Percentiles rank a stretch among this genome's conserved stretches.
phyloP scores from a whole-genome alignment of 192 early-diverging fungal species.

The Coemansia sp. region DNA sequence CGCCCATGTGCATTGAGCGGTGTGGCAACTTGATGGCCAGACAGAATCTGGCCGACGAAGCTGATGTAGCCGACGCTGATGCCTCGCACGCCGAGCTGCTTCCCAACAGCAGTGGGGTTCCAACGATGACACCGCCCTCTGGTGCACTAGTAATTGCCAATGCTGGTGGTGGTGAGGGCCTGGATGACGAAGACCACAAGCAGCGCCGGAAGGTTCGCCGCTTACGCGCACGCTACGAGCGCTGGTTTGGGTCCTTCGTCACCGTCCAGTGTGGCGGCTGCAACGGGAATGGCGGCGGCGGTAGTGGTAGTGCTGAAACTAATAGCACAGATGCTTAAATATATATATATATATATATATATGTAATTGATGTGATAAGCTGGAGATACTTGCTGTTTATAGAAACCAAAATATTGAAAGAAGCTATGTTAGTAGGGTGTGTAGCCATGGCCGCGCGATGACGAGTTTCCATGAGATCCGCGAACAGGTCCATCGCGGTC shows the following conservation, averaged over 20 bases:
- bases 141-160: background rate
- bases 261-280: conserved; percentile 35
- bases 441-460: conserved; percentile 43
- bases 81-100: conserved; percentile 19
- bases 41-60: conserved; percentile 46
- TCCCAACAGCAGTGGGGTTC: conserved; percentile 2
- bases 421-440: conserved; percentile 35
- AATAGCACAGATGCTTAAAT: conserved; percentile 15
- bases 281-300: conserved; percentile 2
- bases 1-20: conserved; percentile 63
- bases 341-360: no score
- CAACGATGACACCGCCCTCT: background rate
- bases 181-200: conserved; percentile 34
- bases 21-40: conserved; percentile 60
- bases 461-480: conserved; percentile 24
- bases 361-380: background rate
- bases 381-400: background rate
- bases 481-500: conserved; percentile 52
- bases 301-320: background rate
- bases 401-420: background rate
- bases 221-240: conserved; percentile 50
- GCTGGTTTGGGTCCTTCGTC: conserved; percentile 56
- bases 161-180: conserved; percentile 3
- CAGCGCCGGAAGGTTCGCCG: conserved; percentile 48
- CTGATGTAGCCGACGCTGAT: conserved; percentile 15